Evolutionary conservation across 2,329 filamentous ascomycete species (phyloP).

Genomic region (Fusarium liriodendri): DNA sequence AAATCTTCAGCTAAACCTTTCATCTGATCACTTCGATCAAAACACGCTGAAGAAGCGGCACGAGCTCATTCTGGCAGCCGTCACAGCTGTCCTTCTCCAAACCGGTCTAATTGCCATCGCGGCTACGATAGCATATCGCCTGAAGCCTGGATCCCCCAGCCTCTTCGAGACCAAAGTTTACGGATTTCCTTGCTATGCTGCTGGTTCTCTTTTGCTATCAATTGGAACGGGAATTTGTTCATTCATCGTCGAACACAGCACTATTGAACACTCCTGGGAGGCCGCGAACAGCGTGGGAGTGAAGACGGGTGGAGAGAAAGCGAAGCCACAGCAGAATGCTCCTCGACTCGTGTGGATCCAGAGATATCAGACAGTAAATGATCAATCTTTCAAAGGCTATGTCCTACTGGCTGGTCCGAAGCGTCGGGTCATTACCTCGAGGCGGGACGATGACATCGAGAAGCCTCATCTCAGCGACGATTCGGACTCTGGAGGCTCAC

Average conservation of each 20-base stretch:
- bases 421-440: not conserved
- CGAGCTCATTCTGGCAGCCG: not conserved
- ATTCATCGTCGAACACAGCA: not conserved
- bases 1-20: not conserved
- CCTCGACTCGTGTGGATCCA: conserved; percentile 4
- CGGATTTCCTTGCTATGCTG: not conserved
- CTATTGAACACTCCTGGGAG: not conserved
- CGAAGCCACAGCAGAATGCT: not conserved
- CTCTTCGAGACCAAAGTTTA: not conserved
- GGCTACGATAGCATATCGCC: not conserved
- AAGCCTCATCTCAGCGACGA: not conserved
- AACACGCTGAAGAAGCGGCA: not conserved
- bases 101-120: not conserved
- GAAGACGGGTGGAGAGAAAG: not conserved
- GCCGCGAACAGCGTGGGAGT: not conserved
- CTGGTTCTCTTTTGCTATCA: not conserved
- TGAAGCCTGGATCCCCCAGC: not conserved
- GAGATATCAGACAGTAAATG: not conserved
- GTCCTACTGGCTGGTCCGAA: conserved; percentile 1
- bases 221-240: not conserved
- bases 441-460: not conserved
- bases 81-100: not conserved
- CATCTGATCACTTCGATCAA: not conserved
- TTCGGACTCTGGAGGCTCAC: not conserved
- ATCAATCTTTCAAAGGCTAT: not conserved